phyloP scores from a whole-genome alignment of 805 yeast genomes.

The Candida saitoana region DNA sequence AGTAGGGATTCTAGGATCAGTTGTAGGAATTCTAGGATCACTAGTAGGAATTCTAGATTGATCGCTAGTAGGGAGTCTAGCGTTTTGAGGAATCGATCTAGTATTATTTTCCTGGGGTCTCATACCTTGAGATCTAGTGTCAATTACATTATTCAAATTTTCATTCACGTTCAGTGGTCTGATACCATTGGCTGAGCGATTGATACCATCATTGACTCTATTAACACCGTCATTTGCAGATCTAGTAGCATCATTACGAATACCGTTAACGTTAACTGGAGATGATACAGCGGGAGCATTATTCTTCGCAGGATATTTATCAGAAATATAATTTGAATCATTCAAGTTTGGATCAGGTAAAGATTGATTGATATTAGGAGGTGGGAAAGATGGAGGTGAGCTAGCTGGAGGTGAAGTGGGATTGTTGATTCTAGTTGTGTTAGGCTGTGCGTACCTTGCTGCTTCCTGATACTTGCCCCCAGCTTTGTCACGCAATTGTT shows the following conservation, averaged over 20 bases:
- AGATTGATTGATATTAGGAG: background rate
- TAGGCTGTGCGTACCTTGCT: conserved; percentile 2
- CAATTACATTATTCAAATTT: background rate
- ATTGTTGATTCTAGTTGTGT: conserved; percentile 1
- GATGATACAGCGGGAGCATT: too few relatives aligned
- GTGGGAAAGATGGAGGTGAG: background rate
- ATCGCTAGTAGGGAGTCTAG: too few relatives aligned
- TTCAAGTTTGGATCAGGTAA: background rate
- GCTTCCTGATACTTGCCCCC: background rate
- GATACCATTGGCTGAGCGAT: background rate
- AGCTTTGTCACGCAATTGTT: background rate
- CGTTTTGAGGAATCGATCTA: too few relatives aligned
- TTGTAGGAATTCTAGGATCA: background rate
- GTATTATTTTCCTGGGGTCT: too few relatives aligned
- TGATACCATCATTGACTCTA: too few relatives aligned
- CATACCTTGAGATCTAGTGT: too few relatives aligned
- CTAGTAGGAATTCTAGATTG: background rate
- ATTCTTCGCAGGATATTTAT: background rate
- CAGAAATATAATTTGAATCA: background rate
- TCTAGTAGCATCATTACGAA: background rate
- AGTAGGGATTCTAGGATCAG: background rate
- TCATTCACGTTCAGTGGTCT: background rate
- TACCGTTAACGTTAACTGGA: background rate
- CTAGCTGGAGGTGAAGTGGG: background rate
- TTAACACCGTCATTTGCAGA: background rate